phyloP scores from a whole-genome alignment of 2,329 filamentous ascomycete genomes.

The Pyricularia sp. region DNA sequence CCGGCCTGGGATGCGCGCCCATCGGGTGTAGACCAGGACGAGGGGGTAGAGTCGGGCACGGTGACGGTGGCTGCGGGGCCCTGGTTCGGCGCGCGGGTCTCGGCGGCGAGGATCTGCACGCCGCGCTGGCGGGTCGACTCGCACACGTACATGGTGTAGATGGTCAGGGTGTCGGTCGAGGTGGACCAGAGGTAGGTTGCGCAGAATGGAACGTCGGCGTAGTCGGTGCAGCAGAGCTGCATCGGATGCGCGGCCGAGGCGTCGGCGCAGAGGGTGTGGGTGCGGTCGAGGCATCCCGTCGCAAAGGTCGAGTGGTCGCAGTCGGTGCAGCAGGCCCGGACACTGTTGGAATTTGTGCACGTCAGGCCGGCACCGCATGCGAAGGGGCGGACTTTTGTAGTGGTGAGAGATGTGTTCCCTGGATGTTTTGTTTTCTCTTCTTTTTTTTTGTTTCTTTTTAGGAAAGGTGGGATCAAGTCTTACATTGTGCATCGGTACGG shows the following conservation, averaged over 20 bases:
- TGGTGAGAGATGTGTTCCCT: background rate
- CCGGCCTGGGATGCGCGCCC: background rate
- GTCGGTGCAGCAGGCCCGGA: slow-evolving; percentile 3
- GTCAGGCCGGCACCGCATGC: background rate
- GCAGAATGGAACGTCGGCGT: slow-evolving; percentile 1
- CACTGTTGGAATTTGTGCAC: slow-evolving; percentile 3
- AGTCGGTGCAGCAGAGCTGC: slow-evolving; percentile 3
- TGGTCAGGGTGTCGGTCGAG: background rate
- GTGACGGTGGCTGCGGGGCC: background rate
- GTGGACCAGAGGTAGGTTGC: slow-evolving; percentile 4
- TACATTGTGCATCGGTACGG: slow-evolving; percentile 1
- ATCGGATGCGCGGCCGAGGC: background rate
- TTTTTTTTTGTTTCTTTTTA: too few species aligned
- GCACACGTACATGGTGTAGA: slow-evolving; percentile 2
- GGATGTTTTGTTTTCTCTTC: too few species aligned
- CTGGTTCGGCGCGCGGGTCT: background rate
- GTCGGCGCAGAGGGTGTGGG: background rate
- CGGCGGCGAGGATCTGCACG: slow-evolving; percentile 47
- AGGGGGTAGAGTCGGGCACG: background rate
- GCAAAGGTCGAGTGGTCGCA: slow-evolving; percentile 1
- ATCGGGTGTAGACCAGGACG: background rate
- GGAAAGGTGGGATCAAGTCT: background rate
- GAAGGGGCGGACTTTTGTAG: background rate
- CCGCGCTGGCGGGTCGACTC: slow-evolving; percentile 6
- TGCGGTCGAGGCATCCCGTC: background rate